Base-by-base conservation (phyloP, 2,329 filamentous ascomycete species). In the Trichoderma polysporum region DNA sequence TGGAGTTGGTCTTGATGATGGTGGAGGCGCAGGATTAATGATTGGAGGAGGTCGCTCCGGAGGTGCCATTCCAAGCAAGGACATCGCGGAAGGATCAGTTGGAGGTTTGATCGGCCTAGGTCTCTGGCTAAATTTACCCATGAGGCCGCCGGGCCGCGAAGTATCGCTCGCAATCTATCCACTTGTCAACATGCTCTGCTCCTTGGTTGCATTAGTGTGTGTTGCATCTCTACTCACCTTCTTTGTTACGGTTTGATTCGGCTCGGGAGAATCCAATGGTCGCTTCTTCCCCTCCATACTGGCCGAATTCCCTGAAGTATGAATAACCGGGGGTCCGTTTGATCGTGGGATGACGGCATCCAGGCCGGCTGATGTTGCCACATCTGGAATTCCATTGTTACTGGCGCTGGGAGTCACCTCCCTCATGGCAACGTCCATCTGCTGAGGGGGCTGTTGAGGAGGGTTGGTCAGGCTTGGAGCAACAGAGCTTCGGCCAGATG, bases 51-150 rank as follows among this genome's bases (percentile, higher is more conserved):
- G 79, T 41, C 82, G 76, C 68, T 81, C 78, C 7, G 82, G 83
- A 25, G 83, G 82, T 12, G 74, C 77, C 69, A 86, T 74, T 7
- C 83, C 83, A 53, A 86, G 76, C 22, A 83, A 80, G 66, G 83
- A 80, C 82, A 85, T 83, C 19, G 83, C 84, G 2, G 84, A 84
- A 2, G 84, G 84, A 63, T 86, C 84, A 31, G 75, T 76, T n/a
- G 78, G 77, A n/a, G 73, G 71, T 65, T 75, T 74, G 4, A 71
- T 68, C 9, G 71, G 71, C 45, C 72, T 70, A 15, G 75, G 71
- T 66, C 72, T 79, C 60, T 74, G 72, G 22, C 75, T 74, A 68
- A 80, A 80, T 64, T 80, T 80, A 70, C 75, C 73, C 73, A 76
- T 71, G 2, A 80, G 70, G 2, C 76, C 72, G 41, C 76, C 74